Evolutionary conservation across 2,329 filamentous ascomycete genomes (phyloP), one percentile per base, ranked within the genome.

Genomic region (Xylaria hypoxylon): DNA sequence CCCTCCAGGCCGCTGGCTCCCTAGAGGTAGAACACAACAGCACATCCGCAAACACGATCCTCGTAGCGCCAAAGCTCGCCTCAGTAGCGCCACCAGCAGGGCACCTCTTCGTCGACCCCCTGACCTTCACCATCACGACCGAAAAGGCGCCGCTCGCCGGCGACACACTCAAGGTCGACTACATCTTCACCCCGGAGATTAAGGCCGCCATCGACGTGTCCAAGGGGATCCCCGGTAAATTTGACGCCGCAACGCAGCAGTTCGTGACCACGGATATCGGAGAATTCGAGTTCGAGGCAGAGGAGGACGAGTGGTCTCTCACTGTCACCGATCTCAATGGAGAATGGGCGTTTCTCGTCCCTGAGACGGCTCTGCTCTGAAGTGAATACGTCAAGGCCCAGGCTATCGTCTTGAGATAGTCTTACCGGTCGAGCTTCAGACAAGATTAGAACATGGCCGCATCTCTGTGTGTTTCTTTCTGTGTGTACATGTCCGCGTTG

Each of bases 101-200:
- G 7, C 51, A 40, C 33, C n/a, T 55, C 1, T 40, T 15, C 51
- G 51, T 55, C 19, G 51, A 55, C 51, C 51, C 51, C 19, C 33
- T 55, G 33, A 40, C 51, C 7, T 55, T 40, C 33, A 55, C 33
- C n/a, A 55, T 55, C 51, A n/a, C 33, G 51, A 55, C 51, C 10
- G 8, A 1, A 19, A 26, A 2, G 5, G 7, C 51, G 19, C 8
- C 51, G 33, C 33, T 24, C 19, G 51, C 51, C 2, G 33, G 51
- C n/a, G 50, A 53, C 50, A 15, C n/a, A 19, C 19, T 26, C 33
- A 55, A 55, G 50, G 50, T 53, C 50, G 50, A 53, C 50, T 53
- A 53, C 31, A 53, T 53, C 31, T 53, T 55, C 52, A 55, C 52
- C 10, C 10, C 52, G 0, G 52, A 22, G 5, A 44, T 44, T 38